These are phyloP conservation scores for Usnea hakonensis DNA, from an alignment of 495 filamentous ascomycete species.

Conservation along the genomic window DNA sequence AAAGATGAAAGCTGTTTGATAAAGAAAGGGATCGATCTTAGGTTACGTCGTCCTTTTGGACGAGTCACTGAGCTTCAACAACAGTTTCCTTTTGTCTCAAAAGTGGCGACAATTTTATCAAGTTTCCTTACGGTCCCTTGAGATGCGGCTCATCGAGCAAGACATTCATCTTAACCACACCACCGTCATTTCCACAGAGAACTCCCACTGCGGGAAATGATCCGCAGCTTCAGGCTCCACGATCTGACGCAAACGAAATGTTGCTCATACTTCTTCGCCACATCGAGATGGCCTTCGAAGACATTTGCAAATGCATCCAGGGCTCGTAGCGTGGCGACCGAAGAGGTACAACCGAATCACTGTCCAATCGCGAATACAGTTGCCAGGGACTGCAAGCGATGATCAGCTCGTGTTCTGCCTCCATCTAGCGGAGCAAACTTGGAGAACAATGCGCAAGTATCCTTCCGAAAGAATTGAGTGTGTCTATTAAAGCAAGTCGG, in stretches of 20 bases:
- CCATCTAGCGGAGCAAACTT: background rate
- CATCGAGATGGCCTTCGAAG: background rate
- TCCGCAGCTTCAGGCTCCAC: background rate
- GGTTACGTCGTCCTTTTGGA: too few relatives aligned
- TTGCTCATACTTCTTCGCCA: background rate
- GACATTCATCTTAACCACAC: too few relatives aligned
- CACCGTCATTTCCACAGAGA: background rate
- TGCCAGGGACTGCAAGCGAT: background rate
- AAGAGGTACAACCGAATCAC: background rate
- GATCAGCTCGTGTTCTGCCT: background rate
- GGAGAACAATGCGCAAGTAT: background rate
- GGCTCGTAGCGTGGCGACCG: background rate
- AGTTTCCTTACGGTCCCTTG: too few relatives aligned
- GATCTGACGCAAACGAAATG: background rate
- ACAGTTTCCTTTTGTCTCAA: too few relatives aligned
- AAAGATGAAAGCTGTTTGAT: too few relatives aligned
- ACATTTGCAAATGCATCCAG: background rate
- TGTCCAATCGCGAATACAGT: background rate
- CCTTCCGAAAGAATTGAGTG: too few relatives aligned
- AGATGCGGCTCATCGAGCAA: too few relatives aligned
- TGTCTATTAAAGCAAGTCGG: too few relatives aligned
- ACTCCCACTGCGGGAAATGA: background rate
- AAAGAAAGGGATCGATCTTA: too few relatives aligned
- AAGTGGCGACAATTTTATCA: too few relatives aligned
- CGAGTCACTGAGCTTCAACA: too few relatives aligned